Evolutionary conservation across 2,329 filamentous ascomycete species (phyloP).

Genomic region (Biscogniauxia mediterranea): DNA sequence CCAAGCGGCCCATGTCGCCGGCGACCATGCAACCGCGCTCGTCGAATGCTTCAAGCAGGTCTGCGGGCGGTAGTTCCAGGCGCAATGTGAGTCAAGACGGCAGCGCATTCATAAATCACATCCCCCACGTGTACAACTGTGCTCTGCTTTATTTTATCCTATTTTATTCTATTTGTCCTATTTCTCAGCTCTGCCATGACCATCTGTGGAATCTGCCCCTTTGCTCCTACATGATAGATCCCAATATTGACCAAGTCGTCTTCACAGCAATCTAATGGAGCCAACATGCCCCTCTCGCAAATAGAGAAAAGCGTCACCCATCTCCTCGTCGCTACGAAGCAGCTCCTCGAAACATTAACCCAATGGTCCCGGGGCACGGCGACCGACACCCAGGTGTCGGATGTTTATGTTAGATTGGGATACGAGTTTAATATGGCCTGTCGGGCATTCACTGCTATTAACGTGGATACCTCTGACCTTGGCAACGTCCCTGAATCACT

Average conservation of each 20-base stretch:
- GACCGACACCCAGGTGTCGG: slow-evolving; percentile 91
- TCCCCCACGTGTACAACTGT: slow-evolving; percentile 1
- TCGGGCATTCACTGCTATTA: slow-evolving; percentile 93
- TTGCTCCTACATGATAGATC: neutral
- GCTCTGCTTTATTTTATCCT: neutral
- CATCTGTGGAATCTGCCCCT: neutral
- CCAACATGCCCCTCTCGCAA: slow-evolving; percentile 78
- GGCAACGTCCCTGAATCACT: slow-evolving; percentile 93
- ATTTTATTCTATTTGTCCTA: neutral
- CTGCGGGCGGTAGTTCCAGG: slow-evolving; percentile 49
- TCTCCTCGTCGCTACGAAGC: slow-evolving; percentile 94
- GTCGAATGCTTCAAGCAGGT: slow-evolving; percentile 65
- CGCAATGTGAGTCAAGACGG: slow-evolving; percentile 54
- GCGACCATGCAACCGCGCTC: slow-evolving; percentile 58
- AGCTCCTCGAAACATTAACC: slow-evolving; percentile 93
- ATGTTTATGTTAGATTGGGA: slow-evolving; percentile 94
- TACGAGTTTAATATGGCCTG: slow-evolving; percentile 99
- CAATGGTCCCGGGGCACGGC: slow-evolving; percentile 94
- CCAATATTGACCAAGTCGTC: slow-evolving; percentile 16
- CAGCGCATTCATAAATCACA: slow-evolving; percentile 18
- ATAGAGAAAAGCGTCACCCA: slow-evolving; percentile 99
- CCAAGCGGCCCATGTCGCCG: slow-evolving; percentile 60
- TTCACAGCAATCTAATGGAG: slow-evolving; percentile 51
- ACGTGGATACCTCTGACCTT: slow-evolving; percentile 90
- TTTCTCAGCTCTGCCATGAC: neutral